Base-by-base conservation (phyloP, 2,329 filamentous ascomycete genomes). In the Helotiales sp. region DNA sequence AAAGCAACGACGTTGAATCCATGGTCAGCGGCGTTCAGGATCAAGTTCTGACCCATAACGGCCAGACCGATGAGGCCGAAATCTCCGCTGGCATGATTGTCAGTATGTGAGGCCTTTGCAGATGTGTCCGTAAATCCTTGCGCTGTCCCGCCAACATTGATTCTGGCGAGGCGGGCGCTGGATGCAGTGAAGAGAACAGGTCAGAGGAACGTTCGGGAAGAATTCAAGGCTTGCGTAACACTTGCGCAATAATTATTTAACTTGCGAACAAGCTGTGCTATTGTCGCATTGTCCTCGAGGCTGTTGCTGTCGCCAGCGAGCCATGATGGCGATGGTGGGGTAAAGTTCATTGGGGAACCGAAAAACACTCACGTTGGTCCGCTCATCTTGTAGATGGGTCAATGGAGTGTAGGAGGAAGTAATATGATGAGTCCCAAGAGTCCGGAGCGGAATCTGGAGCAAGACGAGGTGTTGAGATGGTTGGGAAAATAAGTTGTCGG, bases 1-100 rank as follows among this genome's bases (percentile, higher is more conserved):
- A 90, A 99, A 70, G 93, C 95, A 79, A 93, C 90, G 73, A 99
- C 91, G 75, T 91, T 98, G 86, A 96, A 98, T 73, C 93, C 89
- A 72, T 93, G 86, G 77, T 95, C 90, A 71, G 90, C 90, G 80
- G 88, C 90, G 78, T 95, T 95, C 73, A 95, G 79, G 76, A 95
- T 93, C 78, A 95, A 81, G 81, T 93, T 95, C 82, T 93, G 88
- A 76, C 83, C 85, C 85, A 95, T 95, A 79, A 95, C 90, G 81
- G 90, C 90, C 81, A 95, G 84, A 85, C 90, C 90, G 76, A 95
- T 93, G 74, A 95, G 89, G 83, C 90, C 90, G 79, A 95, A 87
- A 86, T 95, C 90, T 80, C 74, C 71, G 71, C 73, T 78, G 51
- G 59, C 27, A n/a, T 22, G 60, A 66, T 64, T 56, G 64, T 70